A percentile compares a stretch with the other conserved stretches of the same genome.
Evolutionary conservation across 2,329 filamentous ascomycete species (phyloP).

Genomic region (Colletotrichum destructivum): DNA sequence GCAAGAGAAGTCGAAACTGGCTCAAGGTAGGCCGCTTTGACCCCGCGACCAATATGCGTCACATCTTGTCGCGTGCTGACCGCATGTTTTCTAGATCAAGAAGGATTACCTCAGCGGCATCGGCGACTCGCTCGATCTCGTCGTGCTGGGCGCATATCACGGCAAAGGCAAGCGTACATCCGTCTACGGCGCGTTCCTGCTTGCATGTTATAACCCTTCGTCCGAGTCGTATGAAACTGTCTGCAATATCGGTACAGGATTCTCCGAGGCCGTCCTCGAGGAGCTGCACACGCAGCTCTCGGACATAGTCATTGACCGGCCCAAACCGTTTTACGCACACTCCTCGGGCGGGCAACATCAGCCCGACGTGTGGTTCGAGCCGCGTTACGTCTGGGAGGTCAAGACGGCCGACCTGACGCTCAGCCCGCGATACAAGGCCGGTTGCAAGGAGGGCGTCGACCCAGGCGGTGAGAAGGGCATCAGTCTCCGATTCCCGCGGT

Average conservation of each 20-base stretch:
- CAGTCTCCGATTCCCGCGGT: constrained; percentile 90
- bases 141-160: constrained; percentile 94
- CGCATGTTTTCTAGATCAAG: constrained; percentile 76
- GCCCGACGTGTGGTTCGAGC: constrained; percentile 98
- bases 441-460: constrained; percentile 84
- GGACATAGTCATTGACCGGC: constrained; percentile 84
- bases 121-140: constrained; percentile 95
- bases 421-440: constrained; percentile 94
- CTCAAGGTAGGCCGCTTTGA: constrained; percentile 77
- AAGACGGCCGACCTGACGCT: constrained; percentile 96
- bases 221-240: constrained; percentile 92
- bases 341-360: constrained; percentile 89
- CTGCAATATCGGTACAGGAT: constrained; percentile 98
- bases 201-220: constrained; percentile 90
- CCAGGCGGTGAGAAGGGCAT: constrained; percentile 82
- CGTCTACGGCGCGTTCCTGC: constrained; percentile 94
- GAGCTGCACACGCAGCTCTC: constrained; percentile 84
- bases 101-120: constrained; percentile 97
- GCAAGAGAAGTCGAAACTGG: constrained; percentile 97
- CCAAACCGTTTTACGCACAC: constrained; percentile 96
- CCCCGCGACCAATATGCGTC: neutral
- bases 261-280: constrained; percentile 94
- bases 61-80: constrained; percentile 20
- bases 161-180: constrained; percentile 96
- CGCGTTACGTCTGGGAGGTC: constrained; percentile 95